These are phyloP conservation scores for Agaricus bisporus DNA, from an alignment of 768 basidiomycete genomes.

Conservation along the genomic window DNA sequence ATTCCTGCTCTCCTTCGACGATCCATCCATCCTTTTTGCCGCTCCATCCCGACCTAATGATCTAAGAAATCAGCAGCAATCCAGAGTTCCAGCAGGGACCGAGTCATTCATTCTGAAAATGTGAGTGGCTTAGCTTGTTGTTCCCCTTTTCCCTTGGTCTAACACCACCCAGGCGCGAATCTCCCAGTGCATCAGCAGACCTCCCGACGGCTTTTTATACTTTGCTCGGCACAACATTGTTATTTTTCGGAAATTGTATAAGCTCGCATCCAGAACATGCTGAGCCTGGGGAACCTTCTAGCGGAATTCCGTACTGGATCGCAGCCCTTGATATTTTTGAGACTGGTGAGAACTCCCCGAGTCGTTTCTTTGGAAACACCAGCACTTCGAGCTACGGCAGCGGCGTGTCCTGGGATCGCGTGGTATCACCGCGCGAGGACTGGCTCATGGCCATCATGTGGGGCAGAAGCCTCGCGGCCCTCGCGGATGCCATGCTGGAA, in stretches of 20 bases:
- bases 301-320: conserved; percentile 53
- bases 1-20: conserved; percentile 47
- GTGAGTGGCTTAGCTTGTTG: neutral
- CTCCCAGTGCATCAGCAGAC: conserved; percentile 35
- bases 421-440: conserved; percentile 39
- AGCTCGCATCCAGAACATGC: conserved; percentile 44
- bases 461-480: conserved; percentile 57
- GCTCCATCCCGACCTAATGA: conserved; percentile 6
- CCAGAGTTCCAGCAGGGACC: neutral
- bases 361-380: neutral
- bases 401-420: neutral
- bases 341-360: conserved; percentile 56
- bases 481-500: conserved; percentile 47
- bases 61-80: neutral
- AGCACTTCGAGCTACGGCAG: neutral
- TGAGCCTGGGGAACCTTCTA: conserved; percentile 47
- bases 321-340: conserved; percentile 69
- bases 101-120: neutral
- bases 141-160: neutral
- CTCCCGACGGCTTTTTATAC: conserved; percentile 62
- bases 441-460: conserved; percentile 66
- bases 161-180: conserved; percentile 1
- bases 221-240: conserved; percentile 57
- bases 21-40: conserved; percentile 48
- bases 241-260: conserved; percentile 58